Evolutionary conservation across 306 rosid genomes (phyloP), one percentile per base, ranked within the genome.

Genomic region (Prosopis cineraria): DNA sequence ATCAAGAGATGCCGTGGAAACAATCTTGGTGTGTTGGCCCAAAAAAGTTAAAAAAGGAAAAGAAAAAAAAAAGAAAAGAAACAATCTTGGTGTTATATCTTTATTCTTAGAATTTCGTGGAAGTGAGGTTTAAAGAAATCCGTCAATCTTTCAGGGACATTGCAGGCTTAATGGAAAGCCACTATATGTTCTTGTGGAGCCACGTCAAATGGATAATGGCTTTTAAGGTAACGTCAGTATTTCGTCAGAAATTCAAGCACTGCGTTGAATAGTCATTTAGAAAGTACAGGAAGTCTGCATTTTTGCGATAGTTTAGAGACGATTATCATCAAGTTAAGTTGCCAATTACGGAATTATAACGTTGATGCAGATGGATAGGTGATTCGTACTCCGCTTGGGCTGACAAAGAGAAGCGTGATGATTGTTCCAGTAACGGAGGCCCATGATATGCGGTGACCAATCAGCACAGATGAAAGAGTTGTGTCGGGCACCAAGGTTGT

Each of bases 171-270:
- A 86, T 30, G 97, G 99, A 77, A 96, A 91, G 82, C 98, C 98
- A 75, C 89, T 96, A 43, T 96, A 93, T 74, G 92, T 90, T 30
- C 97, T 93, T 39, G 97, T 96, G 75, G 98, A 90, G 92, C 99
- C 99, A 22, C 86, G 97, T 9, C 59, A 81, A 85, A 76, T 86
- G 12, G 91, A 91, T 64, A 59, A 71, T 63, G 80, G 90, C 75
- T 87, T 78, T 77, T 75, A 70, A 90, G 97, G 93, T 89, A n/a
- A 77, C 9, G 58, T 33, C 52, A n/a, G 14, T 45, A 22, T 75
- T 55, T 55, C 29, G 10, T 17, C 1, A 9, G 29, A 9, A 53
- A 53, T 3, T 53, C 56, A 2, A 19, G 7, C 25, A 14, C n/a
- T 44, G 50, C 2, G 25, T n/a, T 0, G 58, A 50, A 50, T 50